Conservation (phyloP, 257 asterid species). For the Ehretia macrophylla region DNA sequence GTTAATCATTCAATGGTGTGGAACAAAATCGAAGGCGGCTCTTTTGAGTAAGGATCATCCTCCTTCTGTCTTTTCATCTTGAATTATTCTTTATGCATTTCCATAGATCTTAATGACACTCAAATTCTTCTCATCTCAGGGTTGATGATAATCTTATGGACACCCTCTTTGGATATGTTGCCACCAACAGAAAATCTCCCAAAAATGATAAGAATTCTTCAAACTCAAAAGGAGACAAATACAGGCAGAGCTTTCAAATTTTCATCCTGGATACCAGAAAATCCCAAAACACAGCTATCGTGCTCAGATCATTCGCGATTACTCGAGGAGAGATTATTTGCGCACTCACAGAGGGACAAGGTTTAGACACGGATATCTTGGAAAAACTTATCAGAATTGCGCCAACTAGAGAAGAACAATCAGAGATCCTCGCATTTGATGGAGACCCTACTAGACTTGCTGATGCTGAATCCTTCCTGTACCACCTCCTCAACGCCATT, state of each 20-base stretch:
- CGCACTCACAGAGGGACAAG: slow-evolving; percentile 57
- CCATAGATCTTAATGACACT: too few species aligned
- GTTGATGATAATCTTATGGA: slow-evolving; percentile 95
- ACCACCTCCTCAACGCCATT: slow-evolving; percentile 69
- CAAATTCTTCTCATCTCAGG: slow-evolving; percentile 34
- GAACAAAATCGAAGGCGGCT: slow-evolving; percentile 89
- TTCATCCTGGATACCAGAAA: slow-evolving; percentile 83
- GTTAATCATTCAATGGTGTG: slow-evolving; percentile 88
- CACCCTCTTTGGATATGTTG: slow-evolving; percentile 90
- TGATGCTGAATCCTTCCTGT: slow-evolving; percentile 84
- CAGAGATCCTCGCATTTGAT: slow-evolving; percentile 51
- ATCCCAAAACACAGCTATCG: slow-evolving; percentile 76
- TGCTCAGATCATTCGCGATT: slow-evolving; percentile 63
- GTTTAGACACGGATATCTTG: slow-evolving; percentile 54
- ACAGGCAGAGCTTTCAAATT: slow-evolving; percentile 57
- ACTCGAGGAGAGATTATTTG: slow-evolving; percentile 57
- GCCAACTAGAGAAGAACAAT: slow-evolving; percentile 62
- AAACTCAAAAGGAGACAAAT: slow-evolving; percentile 26
- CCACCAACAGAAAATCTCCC: slow-evolving; percentile 72
- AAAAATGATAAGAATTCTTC: slow-evolving; percentile 25
- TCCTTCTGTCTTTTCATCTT: not conserved
- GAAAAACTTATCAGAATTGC: slow-evolving; percentile 67
- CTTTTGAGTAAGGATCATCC: slow-evolving; percentile 64
- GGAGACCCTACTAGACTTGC: slow-evolving; percentile 81
- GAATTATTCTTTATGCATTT: not conserved